These are phyloP conservation scores for Trypanosomatidae sp. DNA, from an alignment of 208 protist genomes.

Conservation along the genomic window DNA sequence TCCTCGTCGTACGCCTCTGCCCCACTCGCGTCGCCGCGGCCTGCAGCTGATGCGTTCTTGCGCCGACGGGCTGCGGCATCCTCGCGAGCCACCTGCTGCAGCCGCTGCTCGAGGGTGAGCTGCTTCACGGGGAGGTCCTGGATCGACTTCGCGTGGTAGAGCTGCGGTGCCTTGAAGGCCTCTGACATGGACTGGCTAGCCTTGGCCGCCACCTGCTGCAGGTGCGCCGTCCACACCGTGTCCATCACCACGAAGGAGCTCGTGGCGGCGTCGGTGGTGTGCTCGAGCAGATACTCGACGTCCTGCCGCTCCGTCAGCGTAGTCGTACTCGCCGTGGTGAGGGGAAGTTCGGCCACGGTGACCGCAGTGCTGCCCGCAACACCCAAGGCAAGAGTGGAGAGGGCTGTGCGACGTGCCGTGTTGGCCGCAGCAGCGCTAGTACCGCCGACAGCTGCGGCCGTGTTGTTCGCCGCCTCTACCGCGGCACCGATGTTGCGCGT, in stretches of 20 bases:
- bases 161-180: constrained; percentile 45
- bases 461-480: constrained; percentile 8
- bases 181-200: constrained; percentile 49
- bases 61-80: no score
- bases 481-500: constrained; percentile 23
- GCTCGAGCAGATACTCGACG: constrained; percentile 14
- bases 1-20: constrained; percentile 9
- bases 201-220: constrained; percentile 48
- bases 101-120: constrained; percentile 71
- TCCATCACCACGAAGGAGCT: constrained; percentile 43
- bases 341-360: constrained; percentile 31
- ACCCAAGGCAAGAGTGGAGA: constrained; percentile 12
- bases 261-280: constrained; percentile 34
- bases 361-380: constrained; percentile 10
- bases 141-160: constrained; percentile 60
- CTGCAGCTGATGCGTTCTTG: no score
- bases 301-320: constrained; percentile 8
- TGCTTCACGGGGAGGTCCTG: constrained; percentile 66
- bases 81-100: constrained; percentile 48
- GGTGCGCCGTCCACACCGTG: constrained; percentile 45
- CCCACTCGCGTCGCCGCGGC: constrained; percentile 11
- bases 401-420: constrained; percentile 7
- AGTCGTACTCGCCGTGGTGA: constrained; percentile 1
- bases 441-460: background rate
- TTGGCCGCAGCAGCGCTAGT: background rate